Conservation (phyloP, 2,329 filamentous ascomycete genomes). For the Lachnellula hyalina region DNA sequence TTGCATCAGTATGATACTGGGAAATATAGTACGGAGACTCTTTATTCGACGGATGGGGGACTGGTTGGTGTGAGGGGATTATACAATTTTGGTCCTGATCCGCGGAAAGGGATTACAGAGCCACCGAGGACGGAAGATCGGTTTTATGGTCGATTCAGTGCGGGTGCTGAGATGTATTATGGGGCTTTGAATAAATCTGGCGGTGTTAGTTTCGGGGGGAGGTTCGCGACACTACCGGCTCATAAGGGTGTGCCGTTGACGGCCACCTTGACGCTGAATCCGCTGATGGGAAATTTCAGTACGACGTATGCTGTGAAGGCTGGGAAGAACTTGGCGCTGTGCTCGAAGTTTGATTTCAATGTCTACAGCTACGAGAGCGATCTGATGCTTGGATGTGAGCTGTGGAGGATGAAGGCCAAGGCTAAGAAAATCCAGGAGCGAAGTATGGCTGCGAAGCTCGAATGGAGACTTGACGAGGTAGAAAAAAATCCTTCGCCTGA, state of each 20-base stretch:
- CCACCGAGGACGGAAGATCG: constrained; percentile 42
- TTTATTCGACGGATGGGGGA: constrained; percentile 89
- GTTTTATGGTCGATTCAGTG: constrained; percentile 78
- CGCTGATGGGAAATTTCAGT: constrained; percentile 87
- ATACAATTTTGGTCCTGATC: constrained; percentile 75
- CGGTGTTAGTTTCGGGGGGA: constrained; percentile 79
- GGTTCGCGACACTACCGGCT: constrained; percentile 80
- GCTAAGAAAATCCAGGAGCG: constrained; percentile 32
- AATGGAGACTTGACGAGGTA: constrained; percentile 42
- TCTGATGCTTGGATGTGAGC: constrained; percentile 83
- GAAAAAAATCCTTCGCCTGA: constrained; percentile 27
- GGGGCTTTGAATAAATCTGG: constrained; percentile 91
- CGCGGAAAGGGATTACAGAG: constrained; percentile 21
- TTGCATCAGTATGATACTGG: constrained; percentile 77
- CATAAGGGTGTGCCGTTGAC: constrained; percentile 86
- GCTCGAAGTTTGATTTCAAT: constrained; percentile 93
- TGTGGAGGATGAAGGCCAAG: constrained; percentile 64
- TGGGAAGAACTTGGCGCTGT: constrained; percentile 74
- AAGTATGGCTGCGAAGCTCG: constrained; percentile 50
- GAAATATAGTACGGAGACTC: constrained; percentile 81
- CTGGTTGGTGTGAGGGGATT: constrained; percentile 81
- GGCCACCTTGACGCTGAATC: constrained; percentile 87
- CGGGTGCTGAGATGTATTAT: constrained; percentile 92
- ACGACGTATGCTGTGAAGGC: constrained; percentile 90
- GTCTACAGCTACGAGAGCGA: constrained; percentile 97